These are phyloP conservation scores for Trypanosoma melophagium DNA, from an alignment of 208 protist genomes.

Conservation along the genomic window DNA sequence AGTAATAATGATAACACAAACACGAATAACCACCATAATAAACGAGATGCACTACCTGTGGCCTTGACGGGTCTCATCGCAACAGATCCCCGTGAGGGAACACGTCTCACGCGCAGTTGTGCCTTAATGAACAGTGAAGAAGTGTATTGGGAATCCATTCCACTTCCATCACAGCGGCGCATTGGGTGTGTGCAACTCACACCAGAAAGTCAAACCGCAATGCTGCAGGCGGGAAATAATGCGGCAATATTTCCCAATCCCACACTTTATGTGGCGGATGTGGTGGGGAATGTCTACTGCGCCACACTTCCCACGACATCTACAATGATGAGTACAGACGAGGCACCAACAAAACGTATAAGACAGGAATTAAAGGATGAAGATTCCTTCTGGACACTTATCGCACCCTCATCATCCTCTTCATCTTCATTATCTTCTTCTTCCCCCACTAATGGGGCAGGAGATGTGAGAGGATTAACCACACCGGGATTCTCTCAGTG, in stretches of 20 bases:
- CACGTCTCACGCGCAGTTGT: slow-evolving; percentile 14
- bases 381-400: slow-evolving; percentile 29
- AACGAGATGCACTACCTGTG: slow-evolving; percentile 5
- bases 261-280: slow-evolving; percentile 19
- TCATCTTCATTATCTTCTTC: no score
- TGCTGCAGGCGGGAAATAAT: slow-evolving; percentile 1
- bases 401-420: slow-evolving; percentile 25
- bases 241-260: slow-evolving; percentile 14
- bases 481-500: background rate
- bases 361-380: slow-evolving; percentile 3
- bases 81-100: slow-evolving; percentile 9
- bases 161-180: slow-evolving; percentile 16
- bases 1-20: slow-evolving; percentile 23
- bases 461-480: background rate
- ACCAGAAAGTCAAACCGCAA: slow-evolving; percentile 2
- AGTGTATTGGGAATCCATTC: slow-evolving; percentile 9
- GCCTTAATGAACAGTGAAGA: background rate
- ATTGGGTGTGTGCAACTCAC: slow-evolving; percentile 24
- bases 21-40: slow-evolving; percentile 23
- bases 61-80: slow-evolving; percentile 18
- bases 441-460: no score
- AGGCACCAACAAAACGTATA: slow-evolving; percentile 18
- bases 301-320: slow-evolving; percentile 16
- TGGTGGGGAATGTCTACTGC: slow-evolving; percentile 26
- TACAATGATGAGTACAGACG: background rate